Conservation (phyloP, 768 basidiomycete species). For the Multifurca ochricompacta region DNA sequence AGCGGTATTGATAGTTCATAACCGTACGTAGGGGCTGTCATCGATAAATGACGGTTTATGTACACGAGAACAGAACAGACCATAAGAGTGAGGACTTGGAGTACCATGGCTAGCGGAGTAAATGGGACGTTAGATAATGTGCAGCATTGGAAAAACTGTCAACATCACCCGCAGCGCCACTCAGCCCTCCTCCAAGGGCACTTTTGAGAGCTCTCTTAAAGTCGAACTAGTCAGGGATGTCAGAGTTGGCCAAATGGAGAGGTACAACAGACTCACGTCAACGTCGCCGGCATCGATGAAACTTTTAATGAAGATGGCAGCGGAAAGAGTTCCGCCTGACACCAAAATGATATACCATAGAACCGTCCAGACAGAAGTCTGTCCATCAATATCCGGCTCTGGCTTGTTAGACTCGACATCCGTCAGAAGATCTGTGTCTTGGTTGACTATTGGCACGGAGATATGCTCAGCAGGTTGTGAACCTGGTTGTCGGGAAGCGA, state of each 20-base stretch:
- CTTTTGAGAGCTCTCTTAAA: constrained; percentile 63
- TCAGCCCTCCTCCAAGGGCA: constrained; percentile 85
- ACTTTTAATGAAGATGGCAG: constrained; percentile 57
- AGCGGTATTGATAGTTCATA: constrained; percentile 96
- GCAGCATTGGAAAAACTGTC: background rate
- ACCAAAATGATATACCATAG: constrained; percentile 30
- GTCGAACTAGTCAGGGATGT: constrained; percentile 58
- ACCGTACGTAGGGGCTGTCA: constrained; percentile 80
- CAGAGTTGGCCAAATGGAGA: background rate
- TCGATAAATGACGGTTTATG: constrained; percentile 5
- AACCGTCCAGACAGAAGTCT: constrained; percentile 25
- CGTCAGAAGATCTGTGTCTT: background rate
- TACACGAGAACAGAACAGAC: constrained; percentile 20
- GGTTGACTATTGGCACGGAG: background rate
- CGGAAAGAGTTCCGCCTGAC: constrained; percentile 31
- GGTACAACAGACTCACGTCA: constrained; percentile 39
- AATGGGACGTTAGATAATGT: background rate
- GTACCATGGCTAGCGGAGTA: constrained; percentile 65
- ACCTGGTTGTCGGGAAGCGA: background rate
- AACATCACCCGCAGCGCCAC: constrained; percentile 71
- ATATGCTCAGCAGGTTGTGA: background rate
- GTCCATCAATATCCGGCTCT: constrained; percentile 11
- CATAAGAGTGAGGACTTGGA: constrained; percentile 90
- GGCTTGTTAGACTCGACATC: background rate
- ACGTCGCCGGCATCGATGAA: constrained; percentile 63